A percentile compares a stretch with the other conserved stretches of the same genome.
Evolutionary conservation across 208 protist species (phyloP).

Genomic region (Trypanosoma boissoni): DNA sequence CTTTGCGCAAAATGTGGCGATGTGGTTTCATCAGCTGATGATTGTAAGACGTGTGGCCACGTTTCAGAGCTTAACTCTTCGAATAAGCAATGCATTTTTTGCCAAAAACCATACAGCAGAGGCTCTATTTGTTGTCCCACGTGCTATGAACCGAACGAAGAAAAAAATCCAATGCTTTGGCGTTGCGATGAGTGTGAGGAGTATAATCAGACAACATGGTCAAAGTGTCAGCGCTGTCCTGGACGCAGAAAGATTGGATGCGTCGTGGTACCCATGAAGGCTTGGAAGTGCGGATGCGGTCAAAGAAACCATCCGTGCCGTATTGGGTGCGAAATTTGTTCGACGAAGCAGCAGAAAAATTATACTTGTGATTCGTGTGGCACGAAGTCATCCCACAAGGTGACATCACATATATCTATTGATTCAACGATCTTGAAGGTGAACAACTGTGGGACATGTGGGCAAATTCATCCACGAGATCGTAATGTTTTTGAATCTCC

Average conservation of each 20-base stretch:
- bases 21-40: slow-evolving; percentile 13
- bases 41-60: slow-evolving; percentile 33
- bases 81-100: slow-evolving; percentile 31
- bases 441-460: slow-evolving; percentile 54
- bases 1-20: slow-evolving; percentile 43
- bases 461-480: slow-evolving; percentile 61
- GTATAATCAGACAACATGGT: slow-evolving; percentile 68
- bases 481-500: slow-evolving; percentile 43
- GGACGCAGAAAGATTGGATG: slow-evolving; percentile 28
- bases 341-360: slow-evolving; percentile 1
- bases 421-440: slow-evolving; percentile 24
- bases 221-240: slow-evolving; percentile 53
- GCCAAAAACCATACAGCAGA: slow-evolving; percentile 29
- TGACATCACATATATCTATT: neutral
- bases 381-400: slow-evolving; percentile 3
- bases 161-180: slow-evolving; percentile 51
- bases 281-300: slow-evolving; percentile 74
- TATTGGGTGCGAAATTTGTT: slow-evolving; percentile 41
- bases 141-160: slow-evolving; percentile 45
- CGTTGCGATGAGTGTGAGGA: slow-evolving; percentile 54
- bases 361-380: slow-evolving; percentile 58
- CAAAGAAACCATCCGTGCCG: slow-evolving; percentile 53
- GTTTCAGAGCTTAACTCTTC: slow-evolving; percentile 2
- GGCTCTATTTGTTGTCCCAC: slow-evolving; percentile 52
- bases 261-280: slow-evolving; percentile 39